Evolutionary conservation across 2,329 filamentous ascomycete genomes (phyloP).

Genomic region (Lizonia empirigonia): DNA sequence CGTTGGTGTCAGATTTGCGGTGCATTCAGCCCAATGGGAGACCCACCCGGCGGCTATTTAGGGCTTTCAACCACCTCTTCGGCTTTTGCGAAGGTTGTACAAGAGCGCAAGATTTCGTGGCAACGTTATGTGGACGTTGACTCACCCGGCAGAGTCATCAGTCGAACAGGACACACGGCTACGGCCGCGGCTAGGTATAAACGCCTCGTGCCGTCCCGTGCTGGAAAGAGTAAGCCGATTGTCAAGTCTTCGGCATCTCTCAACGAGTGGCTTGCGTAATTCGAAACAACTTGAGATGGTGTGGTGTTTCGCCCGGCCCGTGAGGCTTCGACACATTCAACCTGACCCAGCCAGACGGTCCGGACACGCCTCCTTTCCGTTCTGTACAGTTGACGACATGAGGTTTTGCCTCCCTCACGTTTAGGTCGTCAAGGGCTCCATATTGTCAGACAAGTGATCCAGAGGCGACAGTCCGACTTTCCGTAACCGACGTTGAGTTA

Average conservation of each 20-base stretch:
- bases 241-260: slow-evolving; percentile 6
- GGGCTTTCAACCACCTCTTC: slow-evolving; percentile 14
- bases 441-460: no score
- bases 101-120: slow-evolving; percentile 10
- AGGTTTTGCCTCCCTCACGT: no score
- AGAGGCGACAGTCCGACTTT: no score
- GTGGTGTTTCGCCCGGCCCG: slow-evolving; percentile 4
- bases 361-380: no score
- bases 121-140: slow-evolving; percentile 11
- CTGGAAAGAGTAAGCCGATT: slow-evolving; percentile 7
- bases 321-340: slow-evolving; percentile 1
- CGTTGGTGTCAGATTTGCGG: slow-evolving; percentile 22
- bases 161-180: slow-evolving; percentile 8
- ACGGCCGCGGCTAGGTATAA: slow-evolving; percentile 8
- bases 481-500: no score
- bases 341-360: slow-evolving; percentile 2
- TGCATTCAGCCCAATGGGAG: slow-evolving; percentile 28
- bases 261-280: neutral
- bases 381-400: no score
- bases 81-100: slow-evolving; percentile 1
- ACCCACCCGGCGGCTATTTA: slow-evolving; percentile 33
- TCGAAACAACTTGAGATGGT: neutral
- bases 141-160: neutral
- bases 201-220: slow-evolving; percentile 14
- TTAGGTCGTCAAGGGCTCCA: no score